Conservation (phyloP, 2,329 filamentous ascomycete species). For the Chalaropsis ovoidea region DNA sequence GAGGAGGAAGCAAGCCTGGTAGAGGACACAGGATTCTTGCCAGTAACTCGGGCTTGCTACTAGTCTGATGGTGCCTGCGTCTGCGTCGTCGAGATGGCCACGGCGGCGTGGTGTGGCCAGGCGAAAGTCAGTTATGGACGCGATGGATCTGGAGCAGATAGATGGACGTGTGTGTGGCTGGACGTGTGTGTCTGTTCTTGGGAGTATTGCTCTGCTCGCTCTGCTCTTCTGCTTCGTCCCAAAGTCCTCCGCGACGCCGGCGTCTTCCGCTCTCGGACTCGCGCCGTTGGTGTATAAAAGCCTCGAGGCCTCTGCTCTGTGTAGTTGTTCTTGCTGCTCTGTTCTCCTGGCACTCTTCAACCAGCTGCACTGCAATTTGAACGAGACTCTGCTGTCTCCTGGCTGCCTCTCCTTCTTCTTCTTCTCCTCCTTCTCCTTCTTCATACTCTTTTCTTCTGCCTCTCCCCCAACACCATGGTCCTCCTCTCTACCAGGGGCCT, state of each 20-base stretch:
- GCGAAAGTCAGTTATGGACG: too few species aligned
- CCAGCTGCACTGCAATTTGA: background rate
- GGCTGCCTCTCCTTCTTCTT: background rate
- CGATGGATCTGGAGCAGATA: too few species aligned
- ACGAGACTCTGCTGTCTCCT: background rate
- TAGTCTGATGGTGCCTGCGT: background rate
- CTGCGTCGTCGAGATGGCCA: background rate
- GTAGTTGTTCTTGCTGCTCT: too few species aligned
- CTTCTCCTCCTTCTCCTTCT: background rate
- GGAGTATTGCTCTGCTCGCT: background rate
- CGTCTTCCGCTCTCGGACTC: background rate
- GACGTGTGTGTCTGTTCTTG: too few species aligned
- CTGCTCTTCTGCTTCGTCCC: background rate
- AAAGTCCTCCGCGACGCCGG: background rate
- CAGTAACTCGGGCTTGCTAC: background rate
- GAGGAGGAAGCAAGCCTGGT: too few species aligned
- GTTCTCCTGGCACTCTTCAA: background rate
- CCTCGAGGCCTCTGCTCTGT: background rate
- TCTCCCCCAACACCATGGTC: background rate
- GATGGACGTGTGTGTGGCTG: too few species aligned
- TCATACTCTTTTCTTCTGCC: background rate
- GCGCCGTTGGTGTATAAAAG: background rate
- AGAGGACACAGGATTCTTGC: too few species aligned
- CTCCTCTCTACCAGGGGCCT: constrained; percentile 8
- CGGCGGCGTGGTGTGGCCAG: too few species aligned